Conservation (phyloP, 108 stramenopile genomes). For the Poteriospumella lacustris region DNA sequence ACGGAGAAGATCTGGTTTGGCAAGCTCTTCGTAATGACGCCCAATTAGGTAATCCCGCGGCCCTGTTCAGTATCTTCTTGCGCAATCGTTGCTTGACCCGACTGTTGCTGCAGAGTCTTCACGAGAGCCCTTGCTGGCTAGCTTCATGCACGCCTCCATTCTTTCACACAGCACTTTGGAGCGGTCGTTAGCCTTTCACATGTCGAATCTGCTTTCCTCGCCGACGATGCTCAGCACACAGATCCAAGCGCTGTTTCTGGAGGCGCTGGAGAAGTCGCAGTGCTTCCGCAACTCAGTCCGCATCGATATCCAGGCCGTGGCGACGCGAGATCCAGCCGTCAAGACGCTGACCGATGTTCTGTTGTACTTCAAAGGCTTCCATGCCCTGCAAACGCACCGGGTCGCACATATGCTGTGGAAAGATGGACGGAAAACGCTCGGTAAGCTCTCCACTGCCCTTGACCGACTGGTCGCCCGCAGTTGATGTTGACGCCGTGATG, state of each 20-base stretch:
- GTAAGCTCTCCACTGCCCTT: slow-evolving; percentile 39
- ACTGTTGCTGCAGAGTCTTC: slow-evolving; percentile 51
- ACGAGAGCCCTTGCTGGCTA: slow-evolving; percentile 71
- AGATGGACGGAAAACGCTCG: slow-evolving; percentile 44
- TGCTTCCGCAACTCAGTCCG: slow-evolving; percentile 48
- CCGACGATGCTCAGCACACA: slow-evolving; percentile 66
- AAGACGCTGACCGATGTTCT: slow-evolving; percentile 39
- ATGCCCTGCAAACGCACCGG: slow-evolving; percentile 73
- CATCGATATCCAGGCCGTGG: background rate
- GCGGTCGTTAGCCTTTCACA: slow-evolving; percentile 67
- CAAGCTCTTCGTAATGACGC: background rate
- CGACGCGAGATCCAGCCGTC: slow-evolving; percentile 41
- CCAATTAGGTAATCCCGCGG: background rate
- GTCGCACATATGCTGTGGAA: slow-evolving; percentile 66
- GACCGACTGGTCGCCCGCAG: background rate
- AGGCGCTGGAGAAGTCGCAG: slow-evolving; percentile 52
- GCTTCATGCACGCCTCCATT: slow-evolving; percentile 71
- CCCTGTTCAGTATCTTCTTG: too few species aligned
- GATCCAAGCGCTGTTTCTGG: slow-evolving; percentile 61
- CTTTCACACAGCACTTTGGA: slow-evolving; percentile 73
- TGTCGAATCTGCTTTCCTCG: slow-evolving; percentile 67
- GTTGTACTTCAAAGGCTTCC: slow-evolving; percentile 81
- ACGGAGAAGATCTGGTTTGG: background rate
- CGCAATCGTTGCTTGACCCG: too few species aligned
- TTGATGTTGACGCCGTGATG: background rate